These are phyloP conservation scores for Russula virescens DNA, from an alignment of 768 basidiomycete species.

Conservation along the genomic window DNA sequence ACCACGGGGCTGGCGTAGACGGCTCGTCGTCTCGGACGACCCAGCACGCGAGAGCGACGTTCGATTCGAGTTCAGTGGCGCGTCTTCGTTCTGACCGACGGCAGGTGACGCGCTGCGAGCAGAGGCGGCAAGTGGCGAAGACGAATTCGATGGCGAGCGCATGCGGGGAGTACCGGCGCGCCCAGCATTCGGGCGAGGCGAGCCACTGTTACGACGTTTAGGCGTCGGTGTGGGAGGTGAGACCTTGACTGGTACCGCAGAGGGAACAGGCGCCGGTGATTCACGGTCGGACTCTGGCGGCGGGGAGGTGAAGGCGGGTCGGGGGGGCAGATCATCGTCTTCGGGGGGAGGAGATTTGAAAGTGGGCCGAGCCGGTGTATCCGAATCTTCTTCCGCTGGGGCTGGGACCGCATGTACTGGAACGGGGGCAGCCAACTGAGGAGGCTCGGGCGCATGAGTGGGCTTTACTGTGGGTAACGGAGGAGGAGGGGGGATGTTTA, in stretches of 20 bases:
- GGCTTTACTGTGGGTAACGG: conserved; percentile 9
- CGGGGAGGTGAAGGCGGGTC: conserved; percentile 22
- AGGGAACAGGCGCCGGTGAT: not conserved
- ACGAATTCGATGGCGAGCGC: conserved; percentile 20
- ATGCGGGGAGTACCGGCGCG: conserved; percentile 32
- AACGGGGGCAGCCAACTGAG: conserved; percentile 25
- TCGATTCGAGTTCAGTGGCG: conserved; percentile 12
- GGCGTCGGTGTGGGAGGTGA: conserved; percentile 49
- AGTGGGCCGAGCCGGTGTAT: conserved; percentile 36
- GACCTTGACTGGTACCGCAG: conserved; percentile 34
- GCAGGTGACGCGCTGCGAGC: conserved; percentile 19
- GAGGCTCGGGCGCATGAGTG: conserved; percentile 17
- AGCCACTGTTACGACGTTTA: conserved; percentile 44
- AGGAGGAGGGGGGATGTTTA: not conserved
- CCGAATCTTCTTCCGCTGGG: conserved; percentile 17
- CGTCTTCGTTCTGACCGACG: conserved; percentile 12
- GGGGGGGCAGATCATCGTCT: conserved; percentile 42
- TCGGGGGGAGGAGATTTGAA: conserved; percentile 66
- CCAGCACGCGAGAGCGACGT: conserved; percentile 16
- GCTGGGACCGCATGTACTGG: conserved; percentile 22
- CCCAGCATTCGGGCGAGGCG: conserved; percentile 32
- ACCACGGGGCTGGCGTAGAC: conserved; percentile 19
- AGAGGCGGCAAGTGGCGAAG: conserved; percentile 6
- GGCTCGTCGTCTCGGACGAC: conserved; percentile 12
- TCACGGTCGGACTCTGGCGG: conserved; percentile 28